These are phyloP conservation scores for Talaromyces sp. DNA, from an alignment of 2,329 filamentous ascomycete species.

Conservation along the genomic window DNA sequence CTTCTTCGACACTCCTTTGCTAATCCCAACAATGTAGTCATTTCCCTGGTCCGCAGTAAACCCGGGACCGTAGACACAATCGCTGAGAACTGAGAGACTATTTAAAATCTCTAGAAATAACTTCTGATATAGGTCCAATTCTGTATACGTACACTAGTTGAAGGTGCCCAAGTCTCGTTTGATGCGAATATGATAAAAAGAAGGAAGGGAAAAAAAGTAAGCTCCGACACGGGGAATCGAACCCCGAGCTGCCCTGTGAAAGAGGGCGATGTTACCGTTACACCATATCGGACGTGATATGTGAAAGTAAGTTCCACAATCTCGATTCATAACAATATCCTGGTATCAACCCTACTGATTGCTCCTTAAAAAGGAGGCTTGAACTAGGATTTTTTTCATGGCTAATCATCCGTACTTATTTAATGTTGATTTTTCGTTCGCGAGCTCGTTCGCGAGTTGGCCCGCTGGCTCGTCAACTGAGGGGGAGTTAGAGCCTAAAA, in stretches of 20 bases:
- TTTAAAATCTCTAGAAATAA: too few relatives aligned
- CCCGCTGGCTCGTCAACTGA: background rate
- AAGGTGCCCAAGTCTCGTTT: too few relatives aligned
- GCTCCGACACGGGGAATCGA: conserved; percentile 11
- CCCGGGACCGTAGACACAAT: too few relatives aligned
- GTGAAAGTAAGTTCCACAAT: rapidly evolving
- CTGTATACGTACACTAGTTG: too few relatives aligned
- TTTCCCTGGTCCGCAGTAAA: too few relatives aligned
- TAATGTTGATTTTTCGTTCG: background rate
- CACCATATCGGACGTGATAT: conserved; percentile 7
- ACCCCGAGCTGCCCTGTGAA: conserved; percentile 11
- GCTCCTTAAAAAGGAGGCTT: background rate
- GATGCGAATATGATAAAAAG: too few relatives aligned
- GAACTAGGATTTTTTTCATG: background rate
- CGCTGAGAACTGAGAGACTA: too few relatives aligned
- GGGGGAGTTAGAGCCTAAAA: background rate
- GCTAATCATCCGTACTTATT: background rate
- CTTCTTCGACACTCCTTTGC: too few relatives aligned
- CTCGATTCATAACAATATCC: background rate
- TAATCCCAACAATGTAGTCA: too few relatives aligned
- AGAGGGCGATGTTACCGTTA: conserved; percentile 11
- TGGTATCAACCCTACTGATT: background rate
- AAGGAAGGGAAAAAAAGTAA: background rate
- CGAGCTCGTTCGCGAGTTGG: background rate
- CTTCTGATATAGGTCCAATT: too few relatives aligned